Evolutionary conservation across 1,139 yeast species (phyloP).

Genomic region (Magnusiomyces suaveolens): DNA sequence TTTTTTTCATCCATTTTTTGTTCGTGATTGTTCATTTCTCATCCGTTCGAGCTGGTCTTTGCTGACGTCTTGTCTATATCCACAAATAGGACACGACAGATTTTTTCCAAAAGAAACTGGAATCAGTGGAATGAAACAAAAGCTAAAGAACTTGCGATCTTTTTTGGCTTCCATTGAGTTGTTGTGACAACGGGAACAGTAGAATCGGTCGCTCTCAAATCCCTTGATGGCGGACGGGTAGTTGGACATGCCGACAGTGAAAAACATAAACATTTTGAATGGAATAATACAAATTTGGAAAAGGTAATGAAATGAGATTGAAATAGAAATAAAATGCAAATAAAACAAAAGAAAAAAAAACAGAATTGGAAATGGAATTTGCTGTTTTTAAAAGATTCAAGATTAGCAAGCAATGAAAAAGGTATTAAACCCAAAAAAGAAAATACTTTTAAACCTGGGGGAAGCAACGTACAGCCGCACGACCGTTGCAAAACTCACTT

Average conservation of each 20-base stretch:
- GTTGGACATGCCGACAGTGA: conserved; percentile 17
- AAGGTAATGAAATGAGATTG: not conserved
- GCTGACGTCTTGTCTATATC: conserved; percentile 39
- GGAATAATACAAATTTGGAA: not conserved
- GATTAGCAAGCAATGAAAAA: not conserved
- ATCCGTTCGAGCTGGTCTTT: conserved; percentile 32
- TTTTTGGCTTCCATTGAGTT: conserved; percentile 36
- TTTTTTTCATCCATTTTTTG: too few relatives aligned
- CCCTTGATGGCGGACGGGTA: conserved; percentile 24
- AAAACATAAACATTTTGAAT: conserved; percentile 12
- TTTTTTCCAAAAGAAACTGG: conserved; percentile 41
- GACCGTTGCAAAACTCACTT: too few relatives aligned
- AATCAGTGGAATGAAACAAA: conserved; percentile 41
- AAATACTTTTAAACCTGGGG: too few relatives aligned
- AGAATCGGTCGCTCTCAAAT: conserved; percentile 22
- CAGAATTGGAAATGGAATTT: too few relatives aligned
- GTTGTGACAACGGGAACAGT: conserved; percentile 36
- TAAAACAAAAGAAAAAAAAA: too few relatives aligned
- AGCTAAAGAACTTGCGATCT: conserved; percentile 38
- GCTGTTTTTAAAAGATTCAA: not conserved
- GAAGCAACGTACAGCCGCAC: too few relatives aligned
- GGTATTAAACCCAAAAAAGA: not conserved
- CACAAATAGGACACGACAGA: conserved; percentile 37
- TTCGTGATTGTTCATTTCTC: conserved; percentile 18
- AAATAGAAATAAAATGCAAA: not conserved